phyloP scores from a whole-genome alignment of 1,284 basidiomycete genomes.

The Malassezia nana region DNA sequence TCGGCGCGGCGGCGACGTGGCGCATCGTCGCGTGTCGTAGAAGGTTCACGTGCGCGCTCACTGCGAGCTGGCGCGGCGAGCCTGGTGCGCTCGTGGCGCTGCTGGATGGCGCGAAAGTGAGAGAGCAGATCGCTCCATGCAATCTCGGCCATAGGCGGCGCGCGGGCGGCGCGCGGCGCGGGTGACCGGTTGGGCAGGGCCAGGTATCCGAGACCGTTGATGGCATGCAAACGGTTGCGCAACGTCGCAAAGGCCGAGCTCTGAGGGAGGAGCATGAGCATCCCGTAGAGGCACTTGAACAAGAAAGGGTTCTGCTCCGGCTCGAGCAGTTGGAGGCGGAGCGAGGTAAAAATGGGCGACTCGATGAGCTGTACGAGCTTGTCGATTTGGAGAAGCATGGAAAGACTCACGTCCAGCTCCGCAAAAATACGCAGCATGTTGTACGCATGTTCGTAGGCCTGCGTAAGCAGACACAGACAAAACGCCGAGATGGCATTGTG shows the following conservation, averaged over 20 bases:
- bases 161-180: slow-evolving; percentile 10
- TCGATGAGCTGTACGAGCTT: slow-evolving; percentile 97
- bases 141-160: slow-evolving; percentile 20
- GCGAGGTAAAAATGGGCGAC: slow-evolving; percentile 92
- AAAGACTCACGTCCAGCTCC: slow-evolving; percentile 88
- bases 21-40: neutral
- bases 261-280: slow-evolving; percentile 94
- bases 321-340: slow-evolving; percentile 91
- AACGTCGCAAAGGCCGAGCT: slow-evolving; percentile 91
- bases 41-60: neutral
- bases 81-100: slow-evolving; percentile 32
- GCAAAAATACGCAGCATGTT: slow-evolving; percentile 89
- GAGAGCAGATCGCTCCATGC: slow-evolving; percentile 42
- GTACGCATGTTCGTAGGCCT: slow-evolving; percentile 97
- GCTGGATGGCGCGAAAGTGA: slow-evolving; percentile 41
- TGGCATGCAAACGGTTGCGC: slow-evolving; percentile 82
- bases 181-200: slow-evolving; percentile 55
- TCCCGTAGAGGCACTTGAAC: slow-evolving; percentile 93
- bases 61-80: slow-evolving; percentile 4
- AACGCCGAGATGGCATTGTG: slow-evolving; percentile 96
- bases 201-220: slow-evolving; percentile 85
- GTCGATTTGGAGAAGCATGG: slow-evolving; percentile 88
- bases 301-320: slow-evolving; percentile 91
- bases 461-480: slow-evolving; percentile 84
- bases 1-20: neutral